phyloP scores from a whole-genome alignment of 2,329 filamentous ascomycete genomes.

The Ceratocystiopsis minuta region DNA sequence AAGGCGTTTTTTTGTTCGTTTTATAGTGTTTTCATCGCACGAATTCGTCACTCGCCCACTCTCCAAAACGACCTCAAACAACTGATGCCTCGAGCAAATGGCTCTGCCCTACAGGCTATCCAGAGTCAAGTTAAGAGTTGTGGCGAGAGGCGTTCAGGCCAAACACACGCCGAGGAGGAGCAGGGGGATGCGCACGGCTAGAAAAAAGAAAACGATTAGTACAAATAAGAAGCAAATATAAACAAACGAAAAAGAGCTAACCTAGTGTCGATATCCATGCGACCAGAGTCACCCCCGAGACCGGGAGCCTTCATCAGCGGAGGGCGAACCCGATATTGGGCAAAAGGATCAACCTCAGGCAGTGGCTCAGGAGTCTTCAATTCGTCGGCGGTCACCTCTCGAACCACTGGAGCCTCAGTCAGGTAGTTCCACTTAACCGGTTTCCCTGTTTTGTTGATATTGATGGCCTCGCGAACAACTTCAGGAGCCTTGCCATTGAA shows the following conservation, averaged over 20 bases:
- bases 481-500: neutral
- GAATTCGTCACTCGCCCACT: too few species aligned
- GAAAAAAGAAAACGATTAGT: too few species aligned
- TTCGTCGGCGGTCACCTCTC: constrained; percentile 1
- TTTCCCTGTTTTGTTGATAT: constrained; percentile 3
- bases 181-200: too few species aligned
- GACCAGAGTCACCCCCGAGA: too few species aligned
- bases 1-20: too few species aligned
- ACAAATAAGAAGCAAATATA: too few species aligned
- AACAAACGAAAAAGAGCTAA: neutral
- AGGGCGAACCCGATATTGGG: too few species aligned
- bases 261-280: too few species aligned
- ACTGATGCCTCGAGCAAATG: too few species aligned
- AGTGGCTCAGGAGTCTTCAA: neutral
- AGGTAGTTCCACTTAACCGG: constrained; percentile 4
- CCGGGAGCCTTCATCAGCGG: too few species aligned
- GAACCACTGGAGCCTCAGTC: constrained; percentile 1
- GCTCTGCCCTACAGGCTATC: too few species aligned
- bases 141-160: constrained; percentile 8
- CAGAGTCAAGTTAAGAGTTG: neutral
- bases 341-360: neutral
- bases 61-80: too few species aligned
- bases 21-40: neutral
- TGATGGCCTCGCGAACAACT: constrained; percentile 1
- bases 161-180: neutral